Percentiles rank a stretch among this genome's conserved stretches.
Conservation (phyloP, 257 asterid species). For the Scutellaria minor region DNA sequence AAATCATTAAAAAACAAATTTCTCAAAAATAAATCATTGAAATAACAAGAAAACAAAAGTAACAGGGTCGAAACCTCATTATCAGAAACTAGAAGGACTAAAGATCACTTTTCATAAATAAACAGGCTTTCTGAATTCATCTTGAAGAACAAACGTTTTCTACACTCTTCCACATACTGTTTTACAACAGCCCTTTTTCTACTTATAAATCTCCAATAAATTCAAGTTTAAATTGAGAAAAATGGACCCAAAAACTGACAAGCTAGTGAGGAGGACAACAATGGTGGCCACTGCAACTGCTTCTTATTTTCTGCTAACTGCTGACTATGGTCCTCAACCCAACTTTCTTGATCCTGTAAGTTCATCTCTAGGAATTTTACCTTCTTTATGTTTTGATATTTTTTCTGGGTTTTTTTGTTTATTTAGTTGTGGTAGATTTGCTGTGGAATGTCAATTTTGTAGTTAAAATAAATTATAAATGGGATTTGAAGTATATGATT, state of each 20-base stretch:
- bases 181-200: background rate
- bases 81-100: conserved; percentile 5
- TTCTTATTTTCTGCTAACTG: conserved; percentile 84
- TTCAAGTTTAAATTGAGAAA: background rate
- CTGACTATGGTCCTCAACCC: conserved; percentile 87
- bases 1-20: too few relatives aligned
- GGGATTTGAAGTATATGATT: background rate
- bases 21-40: too few relatives aligned
- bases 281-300: conserved; percentile 82
- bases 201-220: background rate
- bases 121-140: background rate
- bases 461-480: background rate
- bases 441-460: background rate
- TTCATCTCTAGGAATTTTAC: background rate
- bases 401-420: background rate
- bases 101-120: background rate
- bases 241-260: conserved; percentile 73
- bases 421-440: background rate
- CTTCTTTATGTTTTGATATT: background rate
- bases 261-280: conserved; percentile 76
- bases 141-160: background rate
- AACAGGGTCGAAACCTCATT: background rate
- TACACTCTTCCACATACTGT: conserved; percentile 11
- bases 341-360: conserved; percentile 82
- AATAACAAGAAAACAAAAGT: too few relatives aligned